A percentile compares a stretch with the other conserved stretches of the same genome.
phyloP scores from a whole-genome alignment of 305 asterid genomes.

The Fraxinus greggii region DNA sequence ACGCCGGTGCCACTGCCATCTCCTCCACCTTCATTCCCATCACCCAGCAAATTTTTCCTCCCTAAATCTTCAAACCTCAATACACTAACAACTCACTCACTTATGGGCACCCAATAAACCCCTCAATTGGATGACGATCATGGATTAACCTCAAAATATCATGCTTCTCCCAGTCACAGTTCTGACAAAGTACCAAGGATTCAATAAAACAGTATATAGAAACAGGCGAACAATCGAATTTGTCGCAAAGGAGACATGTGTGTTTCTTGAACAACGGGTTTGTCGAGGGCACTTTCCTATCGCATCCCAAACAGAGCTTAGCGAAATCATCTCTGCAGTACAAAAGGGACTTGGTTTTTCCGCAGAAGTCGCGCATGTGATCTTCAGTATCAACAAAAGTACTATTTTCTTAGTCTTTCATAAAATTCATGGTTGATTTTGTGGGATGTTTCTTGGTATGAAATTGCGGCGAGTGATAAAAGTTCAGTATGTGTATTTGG shows the following conservation, averaged over 20 bases:
- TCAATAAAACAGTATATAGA: constrained; percentile 72
- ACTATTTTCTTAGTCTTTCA: constrained; percentile 16
- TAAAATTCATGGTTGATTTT: constrained; percentile 13
- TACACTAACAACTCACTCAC: constrained; percentile 51
- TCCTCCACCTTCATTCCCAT: constrained; percentile 21
- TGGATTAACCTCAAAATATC: constrained; percentile 37
- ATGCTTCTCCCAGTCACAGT: constrained; percentile 89
- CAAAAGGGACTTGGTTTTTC: constrained; percentile 52
- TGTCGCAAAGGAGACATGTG: constrained; percentile 45
- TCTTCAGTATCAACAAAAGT: neutral
- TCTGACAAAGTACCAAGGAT: constrained; percentile 66
- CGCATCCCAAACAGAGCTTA: constrained; percentile 77
- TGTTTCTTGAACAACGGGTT: constrained; percentile 81
- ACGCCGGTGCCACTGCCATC: constrained; percentile 2
- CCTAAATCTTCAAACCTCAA: constrained; percentile 70
- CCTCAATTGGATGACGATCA: constrained; percentile 77
- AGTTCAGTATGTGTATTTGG: neutral
- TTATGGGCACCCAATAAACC: constrained; percentile 69
- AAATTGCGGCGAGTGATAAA: constrained; percentile 5
- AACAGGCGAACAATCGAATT: constrained; percentile 63
- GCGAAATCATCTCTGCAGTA: constrained; percentile 94
- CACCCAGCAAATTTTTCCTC: constrained; percentile 40
- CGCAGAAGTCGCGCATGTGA: constrained; percentile 77
- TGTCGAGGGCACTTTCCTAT: constrained; percentile 80
- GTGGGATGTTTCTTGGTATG: neutral